Evolutionary conservation across 2,329 filamentous ascomycete species (phyloP), one percentile per base, ranked within the genome.

Genomic region (Aspergillus fischeri): DNA sequence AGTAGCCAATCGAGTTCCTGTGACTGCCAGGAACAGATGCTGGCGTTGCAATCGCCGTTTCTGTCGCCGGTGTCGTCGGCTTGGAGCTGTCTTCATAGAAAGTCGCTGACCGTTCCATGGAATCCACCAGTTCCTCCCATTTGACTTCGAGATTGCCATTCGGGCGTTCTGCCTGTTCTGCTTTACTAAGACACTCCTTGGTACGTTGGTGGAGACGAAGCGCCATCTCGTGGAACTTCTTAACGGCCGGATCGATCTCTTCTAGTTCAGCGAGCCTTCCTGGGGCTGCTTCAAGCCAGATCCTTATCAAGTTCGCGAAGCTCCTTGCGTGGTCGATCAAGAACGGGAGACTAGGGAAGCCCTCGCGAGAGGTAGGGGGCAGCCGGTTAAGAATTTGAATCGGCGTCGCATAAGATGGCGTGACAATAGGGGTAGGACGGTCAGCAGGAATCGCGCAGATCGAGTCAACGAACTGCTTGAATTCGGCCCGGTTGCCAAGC

Each of bases 331-430:
- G 88, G 65, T 99, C 94, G 60, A 99, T 90, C 3, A 99, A 83
- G 70, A 96, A 97, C 0, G 94, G 94, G 14, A 99, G 80, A 49
- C 90, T 94, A 0, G 92, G 93, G 66, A 97, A 96, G 0, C 94
- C 94, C 76, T 99, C 94, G 55, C 91, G 85, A 8, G 90, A 91
- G 0, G 88, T 87, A 9, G 88, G 85, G 7, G 91, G 88, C 14
- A 97, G 77, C 0, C 94, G 88, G 47, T 88, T 86, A 45, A 96
- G 83, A 60, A 99, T 97, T 9, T 92, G 92, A 54, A 94, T 86
- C 0, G 94, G 94, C 0, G 94, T 97, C 51, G 90, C 92, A 75
- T 97, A 99, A 2, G 90, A 91, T 1, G 92, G 89, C 1, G 91
- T 90, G 8, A 91, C 81, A 8, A 85, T 79, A 42, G 84, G 80